Percentiles rank a stretch among this genome's conserved stretches.
Evolutionary conservation across 1,284 basidiomycete genomes (phyloP).

Genomic region (Butyriboletus appendiculatus): DNA sequence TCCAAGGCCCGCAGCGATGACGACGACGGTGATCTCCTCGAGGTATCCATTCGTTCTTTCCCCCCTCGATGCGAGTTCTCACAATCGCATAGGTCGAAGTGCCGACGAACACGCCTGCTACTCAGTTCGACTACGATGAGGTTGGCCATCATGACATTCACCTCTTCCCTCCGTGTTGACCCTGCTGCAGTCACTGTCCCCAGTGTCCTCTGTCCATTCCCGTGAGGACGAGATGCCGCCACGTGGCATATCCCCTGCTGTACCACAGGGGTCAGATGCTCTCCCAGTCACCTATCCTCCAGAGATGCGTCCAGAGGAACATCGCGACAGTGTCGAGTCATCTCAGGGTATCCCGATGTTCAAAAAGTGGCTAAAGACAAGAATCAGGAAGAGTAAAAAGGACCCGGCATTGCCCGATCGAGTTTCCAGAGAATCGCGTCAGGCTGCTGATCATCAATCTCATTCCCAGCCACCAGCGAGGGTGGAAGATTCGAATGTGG

Average conservation of each 20-base stretch:
- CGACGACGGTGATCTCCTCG: background rate
- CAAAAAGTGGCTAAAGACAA: background rate
- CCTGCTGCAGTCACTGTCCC: background rate
- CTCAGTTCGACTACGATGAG: background rate
- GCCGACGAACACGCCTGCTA: background rate
- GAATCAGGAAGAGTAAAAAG: too few species aligned
- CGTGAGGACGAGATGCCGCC: background rate
- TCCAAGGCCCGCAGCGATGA: background rate
- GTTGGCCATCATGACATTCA: background rate
- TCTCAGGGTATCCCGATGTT: background rate
- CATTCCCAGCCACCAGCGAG: too few species aligned
- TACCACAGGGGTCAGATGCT: too few species aligned
- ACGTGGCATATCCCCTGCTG: too few species aligned
- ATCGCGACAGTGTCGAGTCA: background rate
- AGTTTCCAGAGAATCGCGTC: too few species aligned
- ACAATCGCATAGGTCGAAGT: background rate
- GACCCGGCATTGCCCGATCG: too few species aligned
- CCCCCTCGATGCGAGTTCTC: background rate
- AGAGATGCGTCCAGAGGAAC: background rate
- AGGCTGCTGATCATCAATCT: too few species aligned
- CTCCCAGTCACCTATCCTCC: background rate
- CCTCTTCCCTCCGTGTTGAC: background rate
- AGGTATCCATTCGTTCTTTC: background rate
- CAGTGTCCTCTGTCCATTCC: background rate
- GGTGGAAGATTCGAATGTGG: too few species aligned